Percentiles rank a stretch among this genome's conserved stretches.
phyloP scores from a whole-genome alignment of 2,329 filamentous ascomycete species.

The Cladosporium sp. region DNA sequence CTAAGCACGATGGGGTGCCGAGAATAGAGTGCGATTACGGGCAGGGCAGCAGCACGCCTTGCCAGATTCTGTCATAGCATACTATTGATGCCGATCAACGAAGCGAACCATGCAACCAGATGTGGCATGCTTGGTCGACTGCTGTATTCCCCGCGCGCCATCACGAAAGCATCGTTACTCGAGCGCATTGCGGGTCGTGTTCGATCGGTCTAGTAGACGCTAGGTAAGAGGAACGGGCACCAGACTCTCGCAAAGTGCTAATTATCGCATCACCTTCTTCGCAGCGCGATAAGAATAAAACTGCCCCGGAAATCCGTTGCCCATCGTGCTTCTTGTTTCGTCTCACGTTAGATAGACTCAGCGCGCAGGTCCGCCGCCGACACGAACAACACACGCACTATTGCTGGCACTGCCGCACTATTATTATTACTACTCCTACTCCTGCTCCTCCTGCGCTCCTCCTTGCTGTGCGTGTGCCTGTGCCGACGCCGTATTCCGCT shows the following conservation, averaged over 20 bases:
- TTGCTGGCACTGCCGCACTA: background rate
- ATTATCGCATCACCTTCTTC: background rate
- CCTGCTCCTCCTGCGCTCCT: background rate
- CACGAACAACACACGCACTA: background rate
- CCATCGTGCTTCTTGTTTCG: background rate
- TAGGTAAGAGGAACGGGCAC: background rate
- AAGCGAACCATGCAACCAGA: background rate
- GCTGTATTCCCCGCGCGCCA: background rate
- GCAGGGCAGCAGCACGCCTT: background rate
- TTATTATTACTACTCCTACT: background rate
- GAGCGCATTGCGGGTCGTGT: background rate
- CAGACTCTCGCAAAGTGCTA: background rate
- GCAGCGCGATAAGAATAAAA: background rate
- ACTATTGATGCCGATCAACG: conserved; percentile 2
- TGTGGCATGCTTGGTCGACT: background rate
- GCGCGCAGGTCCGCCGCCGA: conserved; percentile 4
- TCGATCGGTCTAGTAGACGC: background rate
- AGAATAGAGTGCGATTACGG: background rate
- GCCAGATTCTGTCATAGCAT: background rate
- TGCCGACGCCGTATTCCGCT: background rate
- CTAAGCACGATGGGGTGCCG: conserved; percentile 8
- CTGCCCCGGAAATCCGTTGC: background rate
- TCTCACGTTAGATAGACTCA: conserved; percentile 9
- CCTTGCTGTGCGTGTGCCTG: background rate
- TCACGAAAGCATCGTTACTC: background rate